Evolutionary conservation across 495 filamentous ascomycete species (phyloP).

Genomic region (Cryomyces antarcticus): DNA sequence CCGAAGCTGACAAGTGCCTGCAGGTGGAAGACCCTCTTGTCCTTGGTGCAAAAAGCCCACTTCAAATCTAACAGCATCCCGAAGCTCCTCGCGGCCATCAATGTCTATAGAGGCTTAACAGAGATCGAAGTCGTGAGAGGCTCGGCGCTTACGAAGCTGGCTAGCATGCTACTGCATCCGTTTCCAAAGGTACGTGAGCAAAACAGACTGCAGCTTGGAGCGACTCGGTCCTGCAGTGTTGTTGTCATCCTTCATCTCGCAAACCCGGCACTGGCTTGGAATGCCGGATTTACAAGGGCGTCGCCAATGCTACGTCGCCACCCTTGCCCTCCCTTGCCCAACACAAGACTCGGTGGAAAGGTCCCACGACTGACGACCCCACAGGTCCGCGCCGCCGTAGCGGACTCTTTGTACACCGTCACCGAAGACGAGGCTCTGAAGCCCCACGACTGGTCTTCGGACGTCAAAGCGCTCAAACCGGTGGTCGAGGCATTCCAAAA

Average conservation of each 20-base stretch:
- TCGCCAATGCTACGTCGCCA: neutral
- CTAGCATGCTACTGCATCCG: slow-evolving; percentile 10
- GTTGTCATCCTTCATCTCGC: too few relatives aligned
- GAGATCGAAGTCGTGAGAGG: slow-evolving; percentile 18
- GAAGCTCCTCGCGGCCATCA: slow-evolving; percentile 58
- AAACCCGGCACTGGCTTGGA: too few relatives aligned
- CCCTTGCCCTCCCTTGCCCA: neutral
- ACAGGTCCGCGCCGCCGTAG: slow-evolving; percentile 4
- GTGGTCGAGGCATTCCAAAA: neutral
- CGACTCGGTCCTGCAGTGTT: too few relatives aligned
- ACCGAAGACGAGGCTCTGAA: slow-evolving; percentile 3
- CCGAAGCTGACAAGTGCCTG: slow-evolving; percentile 1
- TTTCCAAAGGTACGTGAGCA: slow-evolving; percentile 6
- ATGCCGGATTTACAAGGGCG: too few relatives aligned
- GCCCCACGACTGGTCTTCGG: neutral
- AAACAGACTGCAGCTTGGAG: neutral
- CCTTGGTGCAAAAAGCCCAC: slow-evolving; percentile 52
- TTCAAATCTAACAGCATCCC: slow-evolving; percentile 62
- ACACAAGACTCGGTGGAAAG: neutral
- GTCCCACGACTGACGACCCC: slow-evolving; percentile 1
- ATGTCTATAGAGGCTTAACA: slow-evolving; percentile 50
- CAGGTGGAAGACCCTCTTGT: slow-evolving; percentile 40
- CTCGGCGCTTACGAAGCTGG: slow-evolving; percentile 20
- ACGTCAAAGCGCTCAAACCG: neutral
- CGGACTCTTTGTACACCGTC: slow-evolving; percentile 4